A percentile compares a stretch with the other conserved stretches of the same genome.
These are phyloP conservation scores for Candida coleopterorum DNA, from an alignment of 805 yeast genomes.

Conservation along the genomic window DNA sequence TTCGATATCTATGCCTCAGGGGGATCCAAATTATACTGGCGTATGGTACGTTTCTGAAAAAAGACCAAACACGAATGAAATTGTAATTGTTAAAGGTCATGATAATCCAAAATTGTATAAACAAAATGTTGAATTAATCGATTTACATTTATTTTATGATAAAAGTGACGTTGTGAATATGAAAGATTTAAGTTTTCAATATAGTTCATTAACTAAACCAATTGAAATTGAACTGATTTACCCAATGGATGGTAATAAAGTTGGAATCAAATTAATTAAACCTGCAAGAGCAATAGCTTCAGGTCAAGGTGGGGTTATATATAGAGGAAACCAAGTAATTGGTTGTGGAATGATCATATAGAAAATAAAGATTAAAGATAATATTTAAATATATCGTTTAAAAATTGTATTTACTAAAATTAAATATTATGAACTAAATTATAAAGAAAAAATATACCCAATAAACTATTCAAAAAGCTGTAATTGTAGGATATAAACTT, in stretches of 20 bases:
- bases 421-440: background rate
- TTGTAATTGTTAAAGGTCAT: slow-evolving; percentile 73
- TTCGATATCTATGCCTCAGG: slow-evolving; percentile 84
- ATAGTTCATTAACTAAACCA: slow-evolving; percentile 68
- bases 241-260: slow-evolving; percentile 9
- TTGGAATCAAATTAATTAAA: slow-evolving; percentile 34
- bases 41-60: slow-evolving; percentile 86
- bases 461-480: slow-evolving; percentile 25
- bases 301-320: slow-evolving; percentile 81
- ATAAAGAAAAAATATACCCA: background rate
- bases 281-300: slow-evolving; percentile 75
- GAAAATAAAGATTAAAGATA: slow-evolving; percentile 10
- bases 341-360: slow-evolving; percentile 42
- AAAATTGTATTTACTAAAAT: too few relatives aligned
- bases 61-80: slow-evolving; percentile 55
- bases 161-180: slow-evolving; percentile 6
- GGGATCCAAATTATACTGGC: slow-evolving; percentile 68
- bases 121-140: slow-evolving; percentile 31
- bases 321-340: slow-evolving; percentile 58
- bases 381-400: background rate
- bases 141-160: slow-evolving; percentile 46
- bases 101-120: slow-evolving; percentile 53
- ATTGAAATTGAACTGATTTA: slow-evolving; percentile 24
- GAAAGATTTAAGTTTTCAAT: slow-evolving; percentile 42
- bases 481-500: slow-evolving; percentile 35